Base-by-base conservation (phyloP, 116 monocot species). In the Posidonia oceanica region DNA sequence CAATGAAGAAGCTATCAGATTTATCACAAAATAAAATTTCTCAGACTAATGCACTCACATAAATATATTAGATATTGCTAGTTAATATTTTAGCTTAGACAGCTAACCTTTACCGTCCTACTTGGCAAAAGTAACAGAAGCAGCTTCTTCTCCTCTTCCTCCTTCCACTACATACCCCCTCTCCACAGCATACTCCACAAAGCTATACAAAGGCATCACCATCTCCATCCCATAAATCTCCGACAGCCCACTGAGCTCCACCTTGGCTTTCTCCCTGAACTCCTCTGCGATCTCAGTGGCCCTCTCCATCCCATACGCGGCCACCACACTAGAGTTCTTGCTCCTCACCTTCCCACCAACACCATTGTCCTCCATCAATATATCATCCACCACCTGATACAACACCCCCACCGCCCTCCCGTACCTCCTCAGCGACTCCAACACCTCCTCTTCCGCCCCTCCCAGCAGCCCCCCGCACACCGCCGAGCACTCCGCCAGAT, bases 401-500 rank as follows among this genome's bases (percentile, higher is more conserved):
- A 89, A 60, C 17, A 94, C 83, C 21, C 87, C 87, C 6, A 94
- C 72, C 2, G 83, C 78, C 59, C 87, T 70, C 38, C 93, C 89
- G 61, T 94, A 94, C 61, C 80, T 71, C 78, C 87, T 66, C 74
- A 94, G 75, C 39, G 56, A 59, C 36, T 69, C 78, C 52, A 73
- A 37, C 14, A 83, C 93, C 41, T 78, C 89, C n/a, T 76, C 79
- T 0, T 10, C 71, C 8, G 85, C 93, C 2, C 87, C 87, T 29
- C 81, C 89, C 7, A 94, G 66, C 15, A 85, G 21, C 41, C 80
- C 94, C 0, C 89, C 89, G 58, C 89, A 89, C 36, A 74, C 81
- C 13, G 83, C 89, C 5, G 89, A 94, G 74, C 85, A 87, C 81
- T 87, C 85, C 0, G 85, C 89, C 89, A 94, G 73, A 75, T 83